Conservation (phyloP, 2,329 filamentous ascomycete species). For the Teratosphaeria viscida region DNA sequence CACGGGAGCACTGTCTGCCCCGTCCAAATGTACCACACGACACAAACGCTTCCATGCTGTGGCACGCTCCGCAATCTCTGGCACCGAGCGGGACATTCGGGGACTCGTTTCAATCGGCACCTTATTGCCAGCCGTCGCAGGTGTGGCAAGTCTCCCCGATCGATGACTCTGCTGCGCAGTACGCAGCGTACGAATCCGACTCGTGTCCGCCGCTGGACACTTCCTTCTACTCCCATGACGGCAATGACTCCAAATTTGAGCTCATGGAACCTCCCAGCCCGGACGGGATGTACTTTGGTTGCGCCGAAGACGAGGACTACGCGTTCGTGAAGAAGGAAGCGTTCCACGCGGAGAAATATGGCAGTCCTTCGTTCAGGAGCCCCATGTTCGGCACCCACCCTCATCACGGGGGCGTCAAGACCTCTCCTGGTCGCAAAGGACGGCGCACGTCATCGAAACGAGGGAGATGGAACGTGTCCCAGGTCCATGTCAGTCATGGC, state of each 20-base stretch:
- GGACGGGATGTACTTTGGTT: neutral
- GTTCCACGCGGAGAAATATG: neutral
- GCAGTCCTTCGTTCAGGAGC: neutral
- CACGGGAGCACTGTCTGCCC: neutral
- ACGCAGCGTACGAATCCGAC: neutral
- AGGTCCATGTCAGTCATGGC: neutral
- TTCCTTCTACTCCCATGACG: neutral
- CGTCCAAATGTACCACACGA: neutral
- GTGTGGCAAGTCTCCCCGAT: neutral
- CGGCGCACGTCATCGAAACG: slow-evolving; percentile 1
- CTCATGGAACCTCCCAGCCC: neutral
- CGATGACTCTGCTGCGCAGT: neutral
- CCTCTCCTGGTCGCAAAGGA: neutral
- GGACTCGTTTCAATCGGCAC: neutral
- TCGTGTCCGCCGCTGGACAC: neutral
- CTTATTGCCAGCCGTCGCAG: neutral
- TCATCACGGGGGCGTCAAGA: neutral
- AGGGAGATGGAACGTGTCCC: slow-evolving; percentile 1
- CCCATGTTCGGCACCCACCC: neutral
- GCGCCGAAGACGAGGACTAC: neutral
- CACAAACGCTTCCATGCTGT: neutral
- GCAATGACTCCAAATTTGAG: neutral
- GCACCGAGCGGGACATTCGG: neutral
- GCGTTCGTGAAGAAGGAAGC: neutral
- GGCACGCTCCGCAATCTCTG: neutral